These are phyloP conservation scores for Acacia acuminata DNA, from an alignment of 306 rosid species.

Conservation along the genomic window DNA sequence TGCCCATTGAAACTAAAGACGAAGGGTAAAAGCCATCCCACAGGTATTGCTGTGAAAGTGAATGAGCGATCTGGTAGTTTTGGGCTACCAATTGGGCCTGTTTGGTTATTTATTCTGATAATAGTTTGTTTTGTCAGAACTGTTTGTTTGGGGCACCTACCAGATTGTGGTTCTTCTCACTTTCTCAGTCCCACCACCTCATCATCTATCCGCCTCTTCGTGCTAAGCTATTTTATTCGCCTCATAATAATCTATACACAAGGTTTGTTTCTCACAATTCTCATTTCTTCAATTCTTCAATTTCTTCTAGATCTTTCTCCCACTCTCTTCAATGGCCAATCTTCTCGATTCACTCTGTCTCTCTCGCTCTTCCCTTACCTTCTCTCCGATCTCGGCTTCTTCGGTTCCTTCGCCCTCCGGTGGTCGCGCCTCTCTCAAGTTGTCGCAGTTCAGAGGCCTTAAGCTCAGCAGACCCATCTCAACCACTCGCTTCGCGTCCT, in stretches of 20 bases:
- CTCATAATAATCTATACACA: not conserved
- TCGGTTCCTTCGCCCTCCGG: slow-evolving; percentile 37
- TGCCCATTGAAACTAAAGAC: too few species aligned
- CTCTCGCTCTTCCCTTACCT: slow-evolving; percentile 46
- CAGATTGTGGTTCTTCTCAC: not conserved
- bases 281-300: not conserved
- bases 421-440: slow-evolving; percentile 24
- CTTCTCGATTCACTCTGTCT: slow-evolving; percentile 50
- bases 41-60: too few species aligned
- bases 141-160: not conserved
- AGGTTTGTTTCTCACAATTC: not conserved
- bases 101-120: too few species aligned
- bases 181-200: not conserved
- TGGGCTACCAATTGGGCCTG: too few species aligned
- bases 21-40: too few species aligned
- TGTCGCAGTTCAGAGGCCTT: slow-evolving; percentile 54
- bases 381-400: slow-evolving; percentile 35
- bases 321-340: slow-evolving; percentile 59
- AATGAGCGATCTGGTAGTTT: too few species aligned
- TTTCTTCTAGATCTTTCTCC: not conserved
- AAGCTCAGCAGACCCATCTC: slow-evolving; percentile 37
- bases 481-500: slow-evolving; percentile 31
- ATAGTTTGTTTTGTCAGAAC: too few species aligned
- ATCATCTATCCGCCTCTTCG: not conserved
- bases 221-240: not conserved